Evolutionary conservation across 192 early-diverging fungal species (phyloP).

Genomic region (Phycomyces nitens): DNA sequence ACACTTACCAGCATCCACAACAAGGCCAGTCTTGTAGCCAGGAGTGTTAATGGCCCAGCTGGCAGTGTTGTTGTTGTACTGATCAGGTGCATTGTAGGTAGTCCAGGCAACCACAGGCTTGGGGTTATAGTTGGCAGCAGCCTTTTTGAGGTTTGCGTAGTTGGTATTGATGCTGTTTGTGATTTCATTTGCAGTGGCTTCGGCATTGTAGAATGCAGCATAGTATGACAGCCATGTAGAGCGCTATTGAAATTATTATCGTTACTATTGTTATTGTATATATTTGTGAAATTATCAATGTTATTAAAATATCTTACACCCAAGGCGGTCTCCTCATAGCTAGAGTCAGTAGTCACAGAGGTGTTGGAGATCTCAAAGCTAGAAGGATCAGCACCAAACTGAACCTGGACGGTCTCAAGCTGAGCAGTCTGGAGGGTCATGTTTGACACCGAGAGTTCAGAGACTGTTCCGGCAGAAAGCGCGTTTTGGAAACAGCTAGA

Average conservation of each 20-base stretch:
- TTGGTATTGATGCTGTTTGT: slow-evolving; percentile 47
- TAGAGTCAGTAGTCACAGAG: slow-evolving; percentile 45
- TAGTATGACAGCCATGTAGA: slow-evolving; percentile 59
- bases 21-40: slow-evolving; percentile 56
- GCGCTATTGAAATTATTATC: slow-evolving; percentile 32
- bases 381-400: slow-evolving; percentile 33
- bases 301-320: slow-evolving; percentile 51
- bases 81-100: slow-evolving; percentile 49
- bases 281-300: too few species aligned
- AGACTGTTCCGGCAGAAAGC: slow-evolving; percentile 15
- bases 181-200: slow-evolving; percentile 47
- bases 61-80: slow-evolving; percentile 67
- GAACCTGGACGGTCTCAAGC: slow-evolving; percentile 45
- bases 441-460: slow-evolving; percentile 39
- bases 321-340: slow-evolving; percentile 45
- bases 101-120: slow-evolving; percentile 65
- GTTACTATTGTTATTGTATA: not conserved
- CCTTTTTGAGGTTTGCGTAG: slow-evolving; percentile 51
- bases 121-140: slow-evolving; percentile 21
- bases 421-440: slow-evolving; percentile 43
- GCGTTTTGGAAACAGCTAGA: slow-evolving; percentile 50
- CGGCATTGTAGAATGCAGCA: slow-evolving; percentile 63
- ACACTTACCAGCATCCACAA: slow-evolving; percentile 57
- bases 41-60: slow-evolving; percentile 57
- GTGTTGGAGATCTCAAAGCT: slow-evolving; percentile 40